These are phyloP conservation scores for Komagataella kurtzmanii DNA, from an alignment of 805 yeast genomes.

Conservation along the genomic window DNA sequence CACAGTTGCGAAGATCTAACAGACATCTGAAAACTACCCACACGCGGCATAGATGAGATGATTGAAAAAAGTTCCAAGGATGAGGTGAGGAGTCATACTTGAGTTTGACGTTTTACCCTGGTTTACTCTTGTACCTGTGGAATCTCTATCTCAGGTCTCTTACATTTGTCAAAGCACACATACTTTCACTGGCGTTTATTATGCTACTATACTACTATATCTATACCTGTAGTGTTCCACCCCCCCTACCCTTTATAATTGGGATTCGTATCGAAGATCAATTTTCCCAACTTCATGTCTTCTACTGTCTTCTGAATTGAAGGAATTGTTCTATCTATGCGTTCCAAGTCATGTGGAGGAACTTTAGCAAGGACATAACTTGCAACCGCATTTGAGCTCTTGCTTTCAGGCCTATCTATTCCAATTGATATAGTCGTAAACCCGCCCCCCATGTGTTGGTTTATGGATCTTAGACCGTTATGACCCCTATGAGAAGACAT, in stretches of 20 bases:
- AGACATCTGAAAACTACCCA: neutral
- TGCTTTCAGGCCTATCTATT: slow-evolving; percentile 49
- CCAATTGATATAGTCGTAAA: slow-evolving; percentile 68
- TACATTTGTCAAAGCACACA: neutral
- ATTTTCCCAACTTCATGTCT: neutral
- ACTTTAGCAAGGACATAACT: slow-evolving; percentile 52
- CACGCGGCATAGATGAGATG: neutral
- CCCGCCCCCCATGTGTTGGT: slow-evolving; percentile 29
- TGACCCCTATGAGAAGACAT: slow-evolving; percentile 68
- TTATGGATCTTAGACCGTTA: slow-evolving; percentile 60
- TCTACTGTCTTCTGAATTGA: neutral
- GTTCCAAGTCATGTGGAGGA: slow-evolving; percentile 23
- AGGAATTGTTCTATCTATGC: neutral
- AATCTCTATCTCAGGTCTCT: too few species aligned
- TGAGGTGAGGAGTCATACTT: neutral
- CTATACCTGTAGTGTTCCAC: neutral
- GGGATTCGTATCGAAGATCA: neutral
- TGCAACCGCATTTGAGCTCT: slow-evolving; percentile 32
- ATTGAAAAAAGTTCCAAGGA: too few species aligned
- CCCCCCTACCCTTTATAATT: neutral
- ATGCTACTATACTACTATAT: neutral
- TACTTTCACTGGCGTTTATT: neutral
- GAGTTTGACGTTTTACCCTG: neutral
- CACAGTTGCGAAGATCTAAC: neutral
- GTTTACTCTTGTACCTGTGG: too few species aligned